Percentiles rank a stretch among this genome's conserved stretches.
These are phyloP conservation scores for Endotrypanum monterogeii DNA, from an alignment of 208 protist genomes.

Conservation along the genomic window DNA sequence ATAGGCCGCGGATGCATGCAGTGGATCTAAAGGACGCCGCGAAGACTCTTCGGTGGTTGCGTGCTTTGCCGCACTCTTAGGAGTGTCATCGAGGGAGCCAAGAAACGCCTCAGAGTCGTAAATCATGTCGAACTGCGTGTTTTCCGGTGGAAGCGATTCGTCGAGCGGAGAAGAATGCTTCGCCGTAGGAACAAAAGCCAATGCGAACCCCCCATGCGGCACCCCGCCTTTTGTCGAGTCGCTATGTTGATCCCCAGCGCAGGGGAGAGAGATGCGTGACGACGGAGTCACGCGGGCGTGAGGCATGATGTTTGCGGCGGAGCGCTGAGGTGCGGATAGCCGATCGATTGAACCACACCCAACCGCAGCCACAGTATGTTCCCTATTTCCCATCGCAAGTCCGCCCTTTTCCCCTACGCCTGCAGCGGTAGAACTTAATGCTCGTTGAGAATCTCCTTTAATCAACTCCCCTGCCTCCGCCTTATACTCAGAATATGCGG, in stretches of 20 bases:
- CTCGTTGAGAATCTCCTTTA: background rate
- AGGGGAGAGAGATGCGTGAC: slow-evolving; percentile 4
- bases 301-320: background rate
- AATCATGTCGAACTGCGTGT: background rate
- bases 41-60: background rate
- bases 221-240: background rate
- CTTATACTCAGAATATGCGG: background rate
- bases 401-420: no score
- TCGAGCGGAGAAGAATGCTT: background rate
- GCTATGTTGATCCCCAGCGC: background rate
- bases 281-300: background rate
- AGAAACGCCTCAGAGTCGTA: slow-evolving; percentile 16
- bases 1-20: background rate
- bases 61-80: background rate
- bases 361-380: background rate
- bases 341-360: background rate
- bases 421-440: background rate
- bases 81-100: background rate
- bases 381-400: background rate
- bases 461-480: background rate
- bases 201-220: background rate
- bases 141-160: background rate
- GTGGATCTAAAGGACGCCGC: no score
- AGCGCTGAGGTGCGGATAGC: background rate
- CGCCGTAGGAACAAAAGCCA: background rate